These are phyloP conservation scores for Sporothrix euskadiensis DNA, from an alignment of 2,329 filamentous ascomycete genomes.

Conservation along the genomic window DNA sequence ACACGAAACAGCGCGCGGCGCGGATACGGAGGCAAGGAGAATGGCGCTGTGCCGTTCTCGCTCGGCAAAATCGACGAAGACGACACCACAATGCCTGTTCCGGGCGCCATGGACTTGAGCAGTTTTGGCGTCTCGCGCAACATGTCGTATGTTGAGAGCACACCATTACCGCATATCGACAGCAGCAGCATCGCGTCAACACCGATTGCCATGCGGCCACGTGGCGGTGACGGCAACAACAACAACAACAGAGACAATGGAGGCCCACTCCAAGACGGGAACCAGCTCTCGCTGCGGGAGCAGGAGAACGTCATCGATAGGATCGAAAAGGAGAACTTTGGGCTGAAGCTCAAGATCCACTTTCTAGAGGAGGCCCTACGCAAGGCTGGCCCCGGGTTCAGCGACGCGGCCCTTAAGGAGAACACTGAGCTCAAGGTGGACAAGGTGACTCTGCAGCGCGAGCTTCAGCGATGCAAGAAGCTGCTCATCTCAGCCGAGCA, in stretches of 20 bases:
- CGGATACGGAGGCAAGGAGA: slow-evolving; percentile 59
- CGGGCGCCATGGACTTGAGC: slow-evolving; percentile 64
- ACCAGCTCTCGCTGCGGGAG: slow-evolving; percentile 86
- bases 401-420: slow-evolving; percentile 83
- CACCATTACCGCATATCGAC: slow-evolving; percentile 72
- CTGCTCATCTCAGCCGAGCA: slow-evolving; percentile 78
- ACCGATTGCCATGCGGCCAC: slow-evolving; percentile 69
- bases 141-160: slow-evolving; percentile 66
- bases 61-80: slow-evolving; percentile 66
- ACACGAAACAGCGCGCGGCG: slow-evolving; percentile 69
- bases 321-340: slow-evolving; percentile 98
- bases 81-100: slow-evolving; percentile 68
- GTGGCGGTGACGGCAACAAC: slow-evolving; percentile 42
- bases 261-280: slow-evolving; percentile 77
- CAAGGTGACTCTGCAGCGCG: slow-evolving; percentile 83
- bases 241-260: slow-evolving; percentile 54
- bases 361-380: slow-evolving; percentile 89
- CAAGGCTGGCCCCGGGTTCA: slow-evolving; percentile 86
- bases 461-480: slow-evolving; percentile 84
- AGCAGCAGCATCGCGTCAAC: slow-evolving; percentile 83
- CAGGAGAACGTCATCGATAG: slow-evolving; percentile 95
- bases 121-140: slow-evolving; percentile 66
- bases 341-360: slow-evolving; percentile 93
- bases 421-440: slow-evolving; percentile 96
- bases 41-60: slow-evolving; percentile 68